phyloP scores from a whole-genome alignment of 2,329 filamentous ascomycete species.

The Aspergillus pseudonomiae region DNA sequence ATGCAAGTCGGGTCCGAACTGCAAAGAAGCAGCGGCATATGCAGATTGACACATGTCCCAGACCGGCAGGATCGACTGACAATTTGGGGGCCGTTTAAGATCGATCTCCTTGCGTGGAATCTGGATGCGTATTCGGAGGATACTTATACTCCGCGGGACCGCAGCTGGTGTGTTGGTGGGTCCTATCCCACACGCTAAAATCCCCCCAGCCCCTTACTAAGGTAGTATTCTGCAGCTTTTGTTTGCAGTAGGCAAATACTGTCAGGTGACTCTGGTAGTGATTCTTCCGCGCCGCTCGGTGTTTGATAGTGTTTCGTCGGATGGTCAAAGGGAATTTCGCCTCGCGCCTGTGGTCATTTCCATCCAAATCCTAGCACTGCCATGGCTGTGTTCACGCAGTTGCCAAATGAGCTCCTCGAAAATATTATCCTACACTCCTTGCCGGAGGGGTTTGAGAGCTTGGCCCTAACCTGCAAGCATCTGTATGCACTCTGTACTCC shows the following conservation, averaged over 20 bases:
- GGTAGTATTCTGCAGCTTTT: background rate
- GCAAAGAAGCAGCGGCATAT: background rate
- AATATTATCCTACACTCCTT: background rate
- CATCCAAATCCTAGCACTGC: background rate
- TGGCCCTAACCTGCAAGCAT: background rate
- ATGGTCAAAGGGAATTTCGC: background rate
- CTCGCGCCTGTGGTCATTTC: background rate
- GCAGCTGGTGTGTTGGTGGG: background rate
- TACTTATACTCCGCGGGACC: background rate
- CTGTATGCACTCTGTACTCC: background rate
- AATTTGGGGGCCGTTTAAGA: background rate
- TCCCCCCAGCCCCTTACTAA: background rate
- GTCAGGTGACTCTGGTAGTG: background rate
- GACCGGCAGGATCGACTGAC: background rate
- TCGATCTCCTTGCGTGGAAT: background rate
- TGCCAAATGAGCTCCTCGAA: background rate
- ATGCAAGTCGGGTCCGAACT: background rate
- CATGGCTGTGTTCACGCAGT: background rate
- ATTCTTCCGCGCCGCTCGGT: no score
- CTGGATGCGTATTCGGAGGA: background rate
- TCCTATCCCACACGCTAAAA: background rate
- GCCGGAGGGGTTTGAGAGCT: background rate
- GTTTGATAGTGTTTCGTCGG: background rate
- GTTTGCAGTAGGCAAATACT: background rate
- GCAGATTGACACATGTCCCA: background rate